Conservation (phyloP, 2,329 filamentous ascomycete genomes). For the Paecilomyces sp. region DNA sequence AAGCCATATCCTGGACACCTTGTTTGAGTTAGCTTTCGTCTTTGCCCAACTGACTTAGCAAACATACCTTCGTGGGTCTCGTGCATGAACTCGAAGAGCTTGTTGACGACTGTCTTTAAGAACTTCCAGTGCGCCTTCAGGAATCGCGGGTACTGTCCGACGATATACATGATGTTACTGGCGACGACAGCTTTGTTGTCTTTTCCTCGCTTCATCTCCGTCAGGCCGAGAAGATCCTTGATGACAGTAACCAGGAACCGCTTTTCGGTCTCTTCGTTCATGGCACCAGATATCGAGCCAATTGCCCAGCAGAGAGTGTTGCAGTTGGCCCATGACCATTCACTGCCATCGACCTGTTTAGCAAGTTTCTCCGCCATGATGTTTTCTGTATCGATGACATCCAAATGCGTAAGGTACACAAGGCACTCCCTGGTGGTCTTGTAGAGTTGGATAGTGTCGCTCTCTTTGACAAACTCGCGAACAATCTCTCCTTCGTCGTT, state of each 20-base stretch:
- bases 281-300: slow-evolving; percentile 93
- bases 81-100: slow-evolving; percentile 99
- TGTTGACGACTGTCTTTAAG: slow-evolving; percentile 98
- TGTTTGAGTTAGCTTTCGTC: slow-evolving; percentile 20
- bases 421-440: slow-evolving; percentile 97
- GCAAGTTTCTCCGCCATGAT: slow-evolving; percentile 99
- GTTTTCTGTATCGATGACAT: slow-evolving; percentile 93
- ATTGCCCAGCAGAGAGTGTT: slow-evolving; percentile 99
- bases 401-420: slow-evolving; percentile 93
- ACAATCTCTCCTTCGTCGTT: slow-evolving; percentile 99
- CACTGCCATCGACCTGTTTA: slow-evolving; percentile 85
- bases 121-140: slow-evolving; percentile 99
- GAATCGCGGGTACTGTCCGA: slow-evolving; percentile 96
- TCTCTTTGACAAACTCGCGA: slow-evolving; percentile 98
- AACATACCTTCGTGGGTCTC: slow-evolving; percentile 87
- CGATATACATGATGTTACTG: slow-evolving; percentile 99
- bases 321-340: slow-evolving; percentile 99
- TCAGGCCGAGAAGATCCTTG: slow-evolving; percentile 91
- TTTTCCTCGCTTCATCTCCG: slow-evolving; percentile 98
- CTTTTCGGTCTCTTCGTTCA: slow-evolving; percentile 99
- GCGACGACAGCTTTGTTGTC: slow-evolving; percentile 99
- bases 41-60: neutral
- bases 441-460: slow-evolving; percentile 97
- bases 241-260: slow-evolving; percentile 97
- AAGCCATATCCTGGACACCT: slow-evolving; percentile 99